These are phyloP conservation scores for Phylloporus arenicola DNA, from an alignment of 768 basidiomycete species.

Conservation along the genomic window DNA sequence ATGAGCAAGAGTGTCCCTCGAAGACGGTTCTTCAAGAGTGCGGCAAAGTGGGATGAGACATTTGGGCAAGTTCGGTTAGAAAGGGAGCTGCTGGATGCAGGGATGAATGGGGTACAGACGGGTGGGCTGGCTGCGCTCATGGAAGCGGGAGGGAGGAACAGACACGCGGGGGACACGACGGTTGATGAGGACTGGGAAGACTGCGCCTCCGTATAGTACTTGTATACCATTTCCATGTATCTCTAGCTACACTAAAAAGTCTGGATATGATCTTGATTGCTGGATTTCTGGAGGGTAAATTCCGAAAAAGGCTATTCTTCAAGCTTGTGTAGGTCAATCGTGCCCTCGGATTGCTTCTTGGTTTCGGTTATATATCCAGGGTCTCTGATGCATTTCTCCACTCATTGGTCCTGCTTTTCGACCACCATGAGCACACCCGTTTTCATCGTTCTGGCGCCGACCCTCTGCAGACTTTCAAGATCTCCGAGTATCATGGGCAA, in stretches of 20 bases:
- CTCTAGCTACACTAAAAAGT: not conserved
- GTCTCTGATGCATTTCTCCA: too few relatives aligned
- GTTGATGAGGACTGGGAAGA: slow-evolving; percentile 31
- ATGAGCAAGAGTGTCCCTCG: slow-evolving; percentile 29
- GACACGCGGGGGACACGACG: slow-evolving; percentile 9
- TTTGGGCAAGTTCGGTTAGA: slow-evolving; percentile 22
- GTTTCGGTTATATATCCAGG: too few relatives aligned
- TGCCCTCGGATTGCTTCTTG: not conserved
- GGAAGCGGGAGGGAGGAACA: slow-evolving; percentile 21
- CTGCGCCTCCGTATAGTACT: slow-evolving; percentile 18
- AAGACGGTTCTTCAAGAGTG: slow-evolving; percentile 57
- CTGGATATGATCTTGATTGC: too few relatives aligned
- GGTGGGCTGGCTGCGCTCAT: slow-evolving; percentile 21
- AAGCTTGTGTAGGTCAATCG: not conserved
- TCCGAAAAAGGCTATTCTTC: slow-evolving; percentile 3
- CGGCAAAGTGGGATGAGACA: slow-evolving; percentile 32
- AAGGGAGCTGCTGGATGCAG: slow-evolving; percentile 21
- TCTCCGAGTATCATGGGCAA: slow-evolving; percentile 6
- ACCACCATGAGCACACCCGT: slow-evolving; percentile 2
- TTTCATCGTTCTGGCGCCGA: slow-evolving; percentile 12
- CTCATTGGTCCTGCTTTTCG: too few relatives aligned
- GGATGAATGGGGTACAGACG: slow-evolving; percentile 8
- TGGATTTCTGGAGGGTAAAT: too few relatives aligned
- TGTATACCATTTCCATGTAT: not conserved
- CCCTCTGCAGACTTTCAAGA: slow-evolving; percentile 2